These are phyloP conservation scores for Thymus mandschuricus DNA, from an alignment of 257 asterid species.

Conservation along the genomic window DNA sequence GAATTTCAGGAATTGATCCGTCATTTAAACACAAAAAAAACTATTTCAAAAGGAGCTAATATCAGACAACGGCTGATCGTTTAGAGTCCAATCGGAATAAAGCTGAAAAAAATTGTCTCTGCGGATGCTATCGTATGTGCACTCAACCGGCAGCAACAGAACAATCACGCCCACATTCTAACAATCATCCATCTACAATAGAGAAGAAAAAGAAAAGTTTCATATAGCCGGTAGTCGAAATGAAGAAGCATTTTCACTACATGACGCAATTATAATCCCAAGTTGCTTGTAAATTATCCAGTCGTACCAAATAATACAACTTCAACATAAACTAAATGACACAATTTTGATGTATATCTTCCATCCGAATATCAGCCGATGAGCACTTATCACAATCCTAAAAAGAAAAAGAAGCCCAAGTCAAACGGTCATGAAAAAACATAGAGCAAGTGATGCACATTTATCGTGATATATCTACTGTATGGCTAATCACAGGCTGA, in stretches of 20 bases:
- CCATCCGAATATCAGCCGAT: conserved; percentile 44
- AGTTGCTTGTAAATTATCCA: conserved; percentile 14
- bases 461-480: neutral
- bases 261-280: conserved; percentile 16
- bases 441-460: conserved; percentile 5
- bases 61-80: conserved; percentile 2
- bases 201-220: conserved; percentile 26
- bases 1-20: neutral
- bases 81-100: conserved; percentile 19
- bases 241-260: conserved; percentile 5
- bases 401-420: conserved; percentile 42
- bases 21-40: neutral
- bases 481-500: neutral
- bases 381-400: conserved; percentile 67
- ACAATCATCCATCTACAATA: conserved; percentile 60
- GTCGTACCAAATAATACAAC: conserved; percentile 31
- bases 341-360: conserved; percentile 41
- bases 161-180: conserved; percentile 42
- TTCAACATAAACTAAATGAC: conserved; percentile 27
- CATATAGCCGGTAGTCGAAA: conserved; percentile 23
- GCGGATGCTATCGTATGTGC: conserved; percentile 31
- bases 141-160: conserved; percentile 42
- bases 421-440: conserved; percentile 39
- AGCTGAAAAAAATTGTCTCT: conserved; percentile 16
- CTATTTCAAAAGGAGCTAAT: conserved; percentile 8